Conservation (phyloP, 257 asterid species). For the Paraleonurus japonicus region DNA sequence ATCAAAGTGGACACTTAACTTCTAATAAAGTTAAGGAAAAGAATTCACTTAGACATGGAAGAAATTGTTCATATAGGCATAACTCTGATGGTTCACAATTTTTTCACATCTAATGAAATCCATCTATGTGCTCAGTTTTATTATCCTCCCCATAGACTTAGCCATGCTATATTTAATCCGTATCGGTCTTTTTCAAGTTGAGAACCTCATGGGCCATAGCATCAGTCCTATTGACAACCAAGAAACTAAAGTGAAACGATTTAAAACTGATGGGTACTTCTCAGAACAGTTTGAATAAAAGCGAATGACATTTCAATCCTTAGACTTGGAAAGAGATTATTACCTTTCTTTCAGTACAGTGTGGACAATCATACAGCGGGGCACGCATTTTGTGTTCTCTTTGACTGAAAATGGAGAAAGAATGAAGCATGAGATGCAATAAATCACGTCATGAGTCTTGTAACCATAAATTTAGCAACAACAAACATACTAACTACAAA, state of each 20-base stretch:
- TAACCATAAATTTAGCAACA: not conserved
- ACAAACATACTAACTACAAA: constrained; percentile 1
- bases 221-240: constrained; percentile 16
- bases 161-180: constrained; percentile 1
- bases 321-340: constrained; percentile 13
- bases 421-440: constrained; percentile 20
- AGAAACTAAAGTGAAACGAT: not conserved
- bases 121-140: constrained; percentile 21
- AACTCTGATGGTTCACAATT: constrained; percentile 12
- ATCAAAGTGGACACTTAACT: constrained; percentile 12
- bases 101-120: constrained; percentile 20
- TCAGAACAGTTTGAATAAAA: not conserved
- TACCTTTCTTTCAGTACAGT: constrained; percentile 49
- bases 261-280: not conserved
- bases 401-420: constrained; percentile 36
- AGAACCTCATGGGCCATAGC: constrained; percentile 6
- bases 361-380: constrained; percentile 52
- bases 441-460: constrained; percentile 13
- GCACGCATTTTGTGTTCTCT: constrained; percentile 35
- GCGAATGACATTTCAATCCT: constrained; percentile 13
- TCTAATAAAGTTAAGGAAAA: constrained; percentile 7
- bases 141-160: not conserved
- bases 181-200: not conserved
- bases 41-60: not conserved
- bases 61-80: constrained; percentile 1